A percentile compares a stretch with the other conserved stretches of the same genome.
Conservation (phyloP, 78 protist genomes). For the Isochrysis galbana region DNA sequence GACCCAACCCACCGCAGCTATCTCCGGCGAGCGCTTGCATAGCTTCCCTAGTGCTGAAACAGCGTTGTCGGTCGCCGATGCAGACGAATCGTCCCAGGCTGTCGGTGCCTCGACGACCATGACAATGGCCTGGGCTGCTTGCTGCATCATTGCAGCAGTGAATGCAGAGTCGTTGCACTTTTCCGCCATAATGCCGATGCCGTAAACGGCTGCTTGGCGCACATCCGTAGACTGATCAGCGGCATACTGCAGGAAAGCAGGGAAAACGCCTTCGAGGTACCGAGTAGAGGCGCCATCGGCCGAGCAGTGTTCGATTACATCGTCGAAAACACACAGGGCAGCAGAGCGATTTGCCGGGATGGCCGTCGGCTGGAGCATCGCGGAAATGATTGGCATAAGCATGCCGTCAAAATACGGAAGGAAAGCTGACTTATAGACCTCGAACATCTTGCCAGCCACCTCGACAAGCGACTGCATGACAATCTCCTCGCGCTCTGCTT, state of each 20-base stretch:
- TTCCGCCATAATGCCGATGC: constrained; percentile 73
- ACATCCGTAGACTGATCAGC: neutral
- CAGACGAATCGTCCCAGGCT: neutral
- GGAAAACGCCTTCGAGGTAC: neutral
- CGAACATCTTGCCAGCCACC: neutral
- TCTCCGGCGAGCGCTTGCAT: neutral
- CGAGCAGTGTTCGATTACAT: constrained; percentile 63
- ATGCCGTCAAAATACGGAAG: neutral
- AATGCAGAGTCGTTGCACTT: constrained; percentile 42
- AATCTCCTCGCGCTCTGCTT: neutral
- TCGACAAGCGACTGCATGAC: neutral
- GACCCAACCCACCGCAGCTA: neutral
- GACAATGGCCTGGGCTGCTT: constrained; percentile 32
- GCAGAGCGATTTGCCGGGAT: constrained; percentile 47
- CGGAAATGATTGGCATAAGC: neutral
- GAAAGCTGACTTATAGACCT: neutral
- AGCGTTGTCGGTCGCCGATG: constrained; percentile 65
- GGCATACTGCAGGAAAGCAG: neutral
- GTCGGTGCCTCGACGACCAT: neutral
- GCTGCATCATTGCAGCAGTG: neutral
- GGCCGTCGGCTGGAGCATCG: constrained; percentile 11
- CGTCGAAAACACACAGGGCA: constrained; percentile 82
- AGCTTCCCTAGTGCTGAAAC: constrained; percentile 76
- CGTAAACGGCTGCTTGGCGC: constrained; percentile 81
- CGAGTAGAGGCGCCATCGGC: neutral